phyloP scores from a whole-genome alignment of 2,329 filamentous ascomycete genomes.

The Alternaria brassicae region DNA sequence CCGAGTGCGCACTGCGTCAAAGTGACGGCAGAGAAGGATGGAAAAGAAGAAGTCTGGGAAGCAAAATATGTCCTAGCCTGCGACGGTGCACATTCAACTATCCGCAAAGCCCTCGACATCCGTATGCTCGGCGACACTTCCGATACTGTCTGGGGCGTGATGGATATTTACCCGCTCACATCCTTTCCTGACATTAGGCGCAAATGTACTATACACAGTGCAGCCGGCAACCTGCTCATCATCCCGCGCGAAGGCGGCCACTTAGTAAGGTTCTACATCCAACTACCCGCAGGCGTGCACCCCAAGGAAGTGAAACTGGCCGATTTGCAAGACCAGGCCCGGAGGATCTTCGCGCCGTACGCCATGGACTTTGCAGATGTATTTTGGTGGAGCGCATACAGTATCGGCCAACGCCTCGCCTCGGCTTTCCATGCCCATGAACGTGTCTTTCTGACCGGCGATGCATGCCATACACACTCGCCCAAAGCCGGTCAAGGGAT shows the following conservation, averaged over 20 bases:
- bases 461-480: slow-evolving; percentile 73
- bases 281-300: slow-evolving; percentile 60
- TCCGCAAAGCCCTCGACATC: slow-evolving; percentile 60
- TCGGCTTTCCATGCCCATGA: slow-evolving; percentile 70
- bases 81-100: slow-evolving; percentile 61
- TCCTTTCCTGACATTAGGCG: slow-evolving; percentile 61
- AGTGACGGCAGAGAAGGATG: slow-evolving; percentile 44
- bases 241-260: slow-evolving; percentile 63
- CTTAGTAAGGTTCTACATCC: slow-evolving; percentile 68
- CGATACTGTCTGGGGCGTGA: slow-evolving; percentile 65
- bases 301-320: slow-evolving; percentile 61
- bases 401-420: slow-evolving; percentile 74
- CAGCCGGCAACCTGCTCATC: slow-evolving; percentile 57
- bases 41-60: slow-evolving; percentile 38
- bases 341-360: slow-evolving; percentile 63
- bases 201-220: slow-evolving; percentile 57
- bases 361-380: slow-evolving; percentile 62
- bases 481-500: slow-evolving; percentile 75
- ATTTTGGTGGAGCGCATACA: slow-evolving; percentile 76
- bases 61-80: slow-evolving; percentile 55
- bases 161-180: slow-evolving; percentile 60
- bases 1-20: slow-evolving; percentile 42
- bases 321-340: slow-evolving; percentile 61
- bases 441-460: slow-evolving; percentile 72
- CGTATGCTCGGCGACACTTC: slow-evolving; percentile 67